A percentile compares a stretch with the other conserved stretches of the same genome.
phyloP scores from a whole-genome alignment of 2,329 filamentous ascomycete genomes.

The Phyllosticta paracitricarpa region DNA sequence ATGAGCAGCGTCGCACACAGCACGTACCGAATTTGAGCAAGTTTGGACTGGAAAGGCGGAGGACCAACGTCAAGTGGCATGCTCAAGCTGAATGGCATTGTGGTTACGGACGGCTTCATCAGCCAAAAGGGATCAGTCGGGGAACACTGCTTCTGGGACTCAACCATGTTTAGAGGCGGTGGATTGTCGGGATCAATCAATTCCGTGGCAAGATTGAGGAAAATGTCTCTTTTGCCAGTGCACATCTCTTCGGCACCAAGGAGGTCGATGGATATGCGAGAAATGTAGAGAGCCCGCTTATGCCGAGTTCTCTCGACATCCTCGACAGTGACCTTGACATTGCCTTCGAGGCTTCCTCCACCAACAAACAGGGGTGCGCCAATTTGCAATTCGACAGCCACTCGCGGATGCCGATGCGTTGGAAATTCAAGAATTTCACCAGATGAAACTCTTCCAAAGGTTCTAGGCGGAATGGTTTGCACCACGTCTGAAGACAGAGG shows the following conservation, averaged over 20 bases:
- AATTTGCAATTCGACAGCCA: slow-evolving; percentile 40
- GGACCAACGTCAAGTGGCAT: slow-evolving; percentile 45
- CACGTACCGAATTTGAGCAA: slow-evolving; percentile 41
- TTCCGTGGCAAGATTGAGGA: slow-evolving; percentile 43
- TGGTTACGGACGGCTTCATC: slow-evolving; percentile 36
- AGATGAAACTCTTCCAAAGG: slow-evolving; percentile 38
- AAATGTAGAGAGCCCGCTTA: slow-evolving; percentile 36
- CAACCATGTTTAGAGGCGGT: slow-evolving; percentile 41
- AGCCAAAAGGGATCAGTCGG: slow-evolving; percentile 38
- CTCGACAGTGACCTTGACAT: slow-evolving; percentile 38
- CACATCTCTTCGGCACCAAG: slow-evolving; percentile 43
- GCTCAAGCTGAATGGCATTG: slow-evolving; percentile 43
- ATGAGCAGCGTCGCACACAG: slow-evolving; percentile 39
- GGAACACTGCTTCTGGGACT: slow-evolving; percentile 30
- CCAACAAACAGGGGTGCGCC: slow-evolving; percentile 45
- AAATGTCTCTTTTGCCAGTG: slow-evolving; percentile 36
- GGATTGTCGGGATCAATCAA: slow-evolving; percentile 41
- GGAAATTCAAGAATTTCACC: slow-evolving; percentile 42
- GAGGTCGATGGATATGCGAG: slow-evolving; percentile 41
- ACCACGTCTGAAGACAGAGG: slow-evolving; percentile 33
- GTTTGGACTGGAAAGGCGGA: slow-evolving; percentile 43
- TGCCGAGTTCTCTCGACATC: slow-evolving; percentile 36
- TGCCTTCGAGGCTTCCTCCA: slow-evolving; percentile 44
- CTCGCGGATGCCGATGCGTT: slow-evolving; percentile 37
- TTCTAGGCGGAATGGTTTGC: slow-evolving; percentile 37